Percentiles rank a stretch among this genome's conserved stretches.
phyloP scores from a whole-genome alignment of 345 rosid species.

The Hevea brasiliensis region DNA sequence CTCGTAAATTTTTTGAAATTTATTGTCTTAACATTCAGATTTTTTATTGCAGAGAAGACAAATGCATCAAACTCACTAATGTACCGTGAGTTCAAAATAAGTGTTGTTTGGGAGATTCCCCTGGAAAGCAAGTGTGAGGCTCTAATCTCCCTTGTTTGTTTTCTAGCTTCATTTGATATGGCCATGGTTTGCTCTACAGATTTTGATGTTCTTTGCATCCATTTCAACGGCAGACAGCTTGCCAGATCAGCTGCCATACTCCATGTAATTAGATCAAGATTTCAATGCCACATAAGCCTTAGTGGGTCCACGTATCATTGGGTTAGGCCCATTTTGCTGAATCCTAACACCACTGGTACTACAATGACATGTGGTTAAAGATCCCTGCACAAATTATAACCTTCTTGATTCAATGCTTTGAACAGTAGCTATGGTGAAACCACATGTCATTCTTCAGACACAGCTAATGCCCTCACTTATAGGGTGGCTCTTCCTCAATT shows the following conservation, averaged over 20 bases:
- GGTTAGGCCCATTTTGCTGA: slow-evolving; percentile 2
- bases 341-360: too few species aligned
- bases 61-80: slow-evolving; percentile 27
- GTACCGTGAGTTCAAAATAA: not conserved
- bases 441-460: not conserved
- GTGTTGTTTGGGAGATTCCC: slow-evolving; percentile 19
- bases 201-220: slow-evolving; percentile 22
- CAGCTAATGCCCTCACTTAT: too few species aligned
- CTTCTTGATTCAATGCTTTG: not conserved
- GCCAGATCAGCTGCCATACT: slow-evolving; percentile 29
- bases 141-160: slow-evolving; percentile 4
- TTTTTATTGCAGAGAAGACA: slow-evolving; percentile 33
- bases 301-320: not conserved
- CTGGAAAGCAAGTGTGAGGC: slow-evolving; percentile 40
- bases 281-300: slow-evolving; percentile 4
- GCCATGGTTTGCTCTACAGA: slow-evolving; percentile 25
- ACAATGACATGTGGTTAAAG: too few species aligned
- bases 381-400: too few species aligned
- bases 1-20: slow-evolving; percentile 26
- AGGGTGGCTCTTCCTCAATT: too few species aligned
- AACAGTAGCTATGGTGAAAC: not conserved
- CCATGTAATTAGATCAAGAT: not conserved
- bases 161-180: slow-evolving; percentile 17
- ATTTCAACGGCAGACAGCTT: slow-evolving; percentile 17
- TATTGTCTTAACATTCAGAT: slow-evolving; percentile 17